Conservation (phyloP, 768 basidiomycete species). For the Postia placenta region DNA sequence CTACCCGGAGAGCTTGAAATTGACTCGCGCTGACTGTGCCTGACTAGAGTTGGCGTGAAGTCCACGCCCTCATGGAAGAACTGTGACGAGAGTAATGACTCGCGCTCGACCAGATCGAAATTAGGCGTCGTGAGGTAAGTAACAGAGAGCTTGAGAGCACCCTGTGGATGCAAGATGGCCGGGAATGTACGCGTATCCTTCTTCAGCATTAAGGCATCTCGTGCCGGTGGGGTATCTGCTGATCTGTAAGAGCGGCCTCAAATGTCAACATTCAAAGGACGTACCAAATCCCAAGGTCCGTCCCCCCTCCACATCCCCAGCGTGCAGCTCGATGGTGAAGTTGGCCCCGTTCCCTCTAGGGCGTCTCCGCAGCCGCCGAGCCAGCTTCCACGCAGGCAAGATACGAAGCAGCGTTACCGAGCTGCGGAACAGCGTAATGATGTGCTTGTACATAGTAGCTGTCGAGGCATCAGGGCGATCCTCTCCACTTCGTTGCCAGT, state of each 20-base stretch:
- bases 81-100: slow-evolving; percentile 66
- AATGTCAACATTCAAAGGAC: neutral
- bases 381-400: slow-evolving; percentile 72
- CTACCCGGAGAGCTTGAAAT: slow-evolving; percentile 37
- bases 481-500: slow-evolving; percentile 5
- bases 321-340: slow-evolving; percentile 43
- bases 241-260: neutral
- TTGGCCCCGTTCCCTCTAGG: slow-evolving; percentile 36
- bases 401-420: slow-evolving; percentile 67
- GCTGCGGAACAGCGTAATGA: slow-evolving; percentile 77
- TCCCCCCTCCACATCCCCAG: slow-evolving; percentile 29
- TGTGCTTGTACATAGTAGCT: slow-evolving; percentile 79
- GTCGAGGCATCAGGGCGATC: slow-evolving; percentile 47
- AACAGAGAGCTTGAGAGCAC: slow-evolving; percentile 53
- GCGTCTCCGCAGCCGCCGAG: slow-evolving; percentile 49
- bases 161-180: slow-evolving; percentile 61
- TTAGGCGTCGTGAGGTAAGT: slow-evolving; percentile 62
- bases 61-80: slow-evolving; percentile 63
- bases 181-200: slow-evolving; percentile 58
- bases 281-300: slow-evolving; percentile 33
- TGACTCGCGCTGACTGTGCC: slow-evolving; percentile 57
- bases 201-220: slow-evolving; percentile 33
- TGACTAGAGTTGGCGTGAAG: slow-evolving; percentile 68
- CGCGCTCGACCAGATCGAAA: slow-evolving; percentile 73
- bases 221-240: slow-evolving; percentile 34